Percentiles rank a stretch among this genome's conserved stretches.
Conservation (phyloP, 2,329 filamentous ascomycete species). For the Zarea fungicola region DNA sequence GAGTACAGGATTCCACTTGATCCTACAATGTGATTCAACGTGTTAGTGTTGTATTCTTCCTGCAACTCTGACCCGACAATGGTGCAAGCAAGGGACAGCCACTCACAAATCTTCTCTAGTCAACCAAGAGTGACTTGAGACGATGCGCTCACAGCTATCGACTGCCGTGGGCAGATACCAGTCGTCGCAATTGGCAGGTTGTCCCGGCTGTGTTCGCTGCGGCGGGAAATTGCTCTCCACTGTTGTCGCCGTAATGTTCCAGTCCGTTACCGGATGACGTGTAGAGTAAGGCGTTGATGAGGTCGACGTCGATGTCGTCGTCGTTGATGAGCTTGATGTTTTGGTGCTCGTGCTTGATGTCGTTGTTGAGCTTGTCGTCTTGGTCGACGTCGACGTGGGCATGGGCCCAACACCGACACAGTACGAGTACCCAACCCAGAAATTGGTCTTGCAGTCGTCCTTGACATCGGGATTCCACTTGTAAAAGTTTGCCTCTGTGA, state of each 20-base stretch:
- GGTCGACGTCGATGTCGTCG: too few relatives aligned
- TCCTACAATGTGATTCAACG: background rate
- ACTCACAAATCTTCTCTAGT: conserved; percentile 1
- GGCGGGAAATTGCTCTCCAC: conserved; percentile 16
- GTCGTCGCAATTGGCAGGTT: conserved; percentile 16
- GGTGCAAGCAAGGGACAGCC: too few relatives aligned
- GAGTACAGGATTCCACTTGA: conserved; percentile 15
- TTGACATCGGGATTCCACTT: conserved; percentile 24
- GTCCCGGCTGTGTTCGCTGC: conserved; percentile 16
- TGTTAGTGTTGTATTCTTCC: background rate
- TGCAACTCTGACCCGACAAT: too few relatives aligned
- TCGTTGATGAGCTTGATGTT: background rate
- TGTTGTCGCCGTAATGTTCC: conserved; percentile 8
- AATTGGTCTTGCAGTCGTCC: conserved; percentile 22
- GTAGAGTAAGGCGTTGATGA: conserved; percentile 7
- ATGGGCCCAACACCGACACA: conserved; percentile 20
- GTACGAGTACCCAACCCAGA: conserved; percentile 21
- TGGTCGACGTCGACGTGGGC: background rate
- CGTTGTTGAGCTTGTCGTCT: background rate
- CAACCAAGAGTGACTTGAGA: background rate
- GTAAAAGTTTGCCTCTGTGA: conserved; percentile 21
- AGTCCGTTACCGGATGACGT: conserved; percentile 2
- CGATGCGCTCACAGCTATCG: conserved; percentile 10
- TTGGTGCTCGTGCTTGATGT: background rate
- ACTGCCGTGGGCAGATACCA: conserved; percentile 12